Evolutionary conservation across 2,329 filamentous ascomycete species (phyloP).

Genomic region (Endothia cerciana): DNA sequence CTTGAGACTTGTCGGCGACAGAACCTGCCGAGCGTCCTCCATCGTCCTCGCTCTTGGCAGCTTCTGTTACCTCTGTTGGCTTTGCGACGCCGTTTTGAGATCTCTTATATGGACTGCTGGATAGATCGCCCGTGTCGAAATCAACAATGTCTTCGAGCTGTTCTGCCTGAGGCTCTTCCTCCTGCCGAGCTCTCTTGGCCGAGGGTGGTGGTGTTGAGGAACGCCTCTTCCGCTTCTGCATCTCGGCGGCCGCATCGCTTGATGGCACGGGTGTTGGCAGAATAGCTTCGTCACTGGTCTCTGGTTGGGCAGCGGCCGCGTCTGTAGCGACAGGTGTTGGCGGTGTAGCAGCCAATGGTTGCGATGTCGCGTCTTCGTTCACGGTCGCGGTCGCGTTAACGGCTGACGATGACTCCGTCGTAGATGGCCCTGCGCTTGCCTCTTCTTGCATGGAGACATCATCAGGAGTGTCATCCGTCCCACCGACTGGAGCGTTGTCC

Average conservation of each 20-base stretch:
- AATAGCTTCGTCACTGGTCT: conserved; percentile 7
- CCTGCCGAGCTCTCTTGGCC: conserved; percentile 52
- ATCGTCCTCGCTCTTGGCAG: not conserved
- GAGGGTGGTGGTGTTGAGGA: conserved; percentile 65
- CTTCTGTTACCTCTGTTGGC: not conserved
- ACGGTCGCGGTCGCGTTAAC: conserved; percentile 12
- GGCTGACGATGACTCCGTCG: conserved; percentile 13
- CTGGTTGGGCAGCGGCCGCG: conserved; percentile 4
- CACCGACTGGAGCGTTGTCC: conserved; percentile 31
- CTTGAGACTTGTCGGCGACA: not conserved
- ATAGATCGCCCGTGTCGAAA: conserved; percentile 32
- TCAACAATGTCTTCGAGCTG: conserved; percentile 38
- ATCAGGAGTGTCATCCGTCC: conserved; percentile 7
- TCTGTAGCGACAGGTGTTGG: conserved; percentile 8
- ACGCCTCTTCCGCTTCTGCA: conserved; percentile 68
- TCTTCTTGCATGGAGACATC: conserved; percentile 33
- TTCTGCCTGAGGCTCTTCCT: conserved; percentile 37
- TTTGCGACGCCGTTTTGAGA: conserved; percentile 14
- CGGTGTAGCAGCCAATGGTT: conserved; percentile 6
- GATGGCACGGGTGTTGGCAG: conserved; percentile 18
- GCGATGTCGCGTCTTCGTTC: conserved; percentile 12
- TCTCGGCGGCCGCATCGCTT: conserved; percentile 38
- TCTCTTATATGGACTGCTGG: conserved; percentile 23
- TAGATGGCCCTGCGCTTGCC: conserved; percentile 21
- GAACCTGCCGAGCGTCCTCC: not conserved